Conservation (phyloP, 1,139 yeast genomes). For the Entelexis paramagnoliae region DNA sequence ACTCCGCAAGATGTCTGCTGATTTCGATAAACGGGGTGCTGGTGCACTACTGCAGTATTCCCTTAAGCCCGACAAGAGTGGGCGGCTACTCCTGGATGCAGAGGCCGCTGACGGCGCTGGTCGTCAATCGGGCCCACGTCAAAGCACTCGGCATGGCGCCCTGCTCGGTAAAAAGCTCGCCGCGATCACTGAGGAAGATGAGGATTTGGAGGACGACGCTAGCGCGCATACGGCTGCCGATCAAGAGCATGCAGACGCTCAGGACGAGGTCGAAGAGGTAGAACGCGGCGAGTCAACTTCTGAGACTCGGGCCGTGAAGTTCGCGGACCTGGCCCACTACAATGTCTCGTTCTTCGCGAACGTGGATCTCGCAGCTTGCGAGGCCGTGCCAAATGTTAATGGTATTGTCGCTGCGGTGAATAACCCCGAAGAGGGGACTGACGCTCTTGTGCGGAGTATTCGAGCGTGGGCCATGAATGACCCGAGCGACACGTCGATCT, state of each 20-base stretch:
- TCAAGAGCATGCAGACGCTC: no score
- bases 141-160: background rate
- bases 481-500: conserved; percentile 21
- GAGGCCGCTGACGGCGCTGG: conserved; percentile 19
- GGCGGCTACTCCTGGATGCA: conserved; percentile 54
- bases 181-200: conserved; percentile 15
- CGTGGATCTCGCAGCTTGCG: conserved; percentile 1
- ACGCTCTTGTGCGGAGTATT: conserved; percentile 17
- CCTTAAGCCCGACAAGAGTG: conserved; percentile 46
- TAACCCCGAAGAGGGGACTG: conserved; percentile 20
- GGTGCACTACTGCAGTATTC: conserved; percentile 70
- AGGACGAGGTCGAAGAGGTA: no score
- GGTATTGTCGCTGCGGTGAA: conserved; percentile 13
- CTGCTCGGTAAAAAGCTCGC: background rate
- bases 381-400: conserved; percentile 14
- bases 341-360: conserved; percentile 12
- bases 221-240: no score
- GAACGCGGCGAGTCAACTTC: no score
- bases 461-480: conserved; percentile 22
- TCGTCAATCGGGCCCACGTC: background rate
- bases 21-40: conserved; percentile 94
- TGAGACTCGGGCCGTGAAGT: no score
- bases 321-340: conserved; percentile 12
- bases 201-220: conserved; percentile 24
- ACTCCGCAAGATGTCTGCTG: conserved; percentile 79